Evolutionary conservation across 2,329 filamentous ascomycete genomes (phyloP), one percentile per base, ranked within the genome.

Genomic region (Cladosporium halotolerans): DNA sequence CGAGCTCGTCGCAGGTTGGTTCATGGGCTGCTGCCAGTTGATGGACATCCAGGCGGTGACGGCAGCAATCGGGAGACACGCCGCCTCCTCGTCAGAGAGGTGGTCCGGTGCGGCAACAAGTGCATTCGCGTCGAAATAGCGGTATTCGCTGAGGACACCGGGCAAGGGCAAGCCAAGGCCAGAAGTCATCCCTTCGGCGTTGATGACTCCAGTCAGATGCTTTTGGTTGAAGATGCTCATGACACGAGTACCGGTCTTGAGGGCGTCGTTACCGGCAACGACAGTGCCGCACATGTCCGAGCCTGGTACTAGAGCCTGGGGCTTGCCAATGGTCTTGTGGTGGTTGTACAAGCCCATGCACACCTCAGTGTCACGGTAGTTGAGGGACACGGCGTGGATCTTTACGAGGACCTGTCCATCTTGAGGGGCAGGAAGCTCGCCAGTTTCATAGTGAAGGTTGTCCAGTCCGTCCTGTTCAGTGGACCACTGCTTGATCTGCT

Each of bases 241-340:
- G 38, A 89, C 84, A n/a, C 83, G 79, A 54, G 86, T 80, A 54
- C 84, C 84, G 13, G 72, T 68, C 51, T 75, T 73, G 72, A 80
- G 80, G 5, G 71, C 70, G 2, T 68, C 64, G 14, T 73, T 65
- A 33, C 79, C 79, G 31, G 78, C 61, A 2, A 79, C 70, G 43
- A 88, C 72, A 8, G 75, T 74, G 42, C 85, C 85, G 68, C 83
- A 85, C 76, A 85, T 86, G 68, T 89, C 85, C 18, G 83, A 85
- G 67, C 81, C 84, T 1, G 84, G 83, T 1, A 88, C 80, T 10
- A 87, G 61, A 52, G 73, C 55, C 50, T 68, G 50, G 49, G 66
- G 57, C 55, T 70, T 62, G 36, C 65, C 68, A 43, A 81, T 70
- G 3, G 76, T 74, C 60, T 78, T 76, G 71, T 87, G 82, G 68